Evolutionary conservation across 2,329 filamentous ascomycete species (phyloP), one percentile per base, ranked within the genome.

Genomic region (Cyphellophora attinorum): DNA sequence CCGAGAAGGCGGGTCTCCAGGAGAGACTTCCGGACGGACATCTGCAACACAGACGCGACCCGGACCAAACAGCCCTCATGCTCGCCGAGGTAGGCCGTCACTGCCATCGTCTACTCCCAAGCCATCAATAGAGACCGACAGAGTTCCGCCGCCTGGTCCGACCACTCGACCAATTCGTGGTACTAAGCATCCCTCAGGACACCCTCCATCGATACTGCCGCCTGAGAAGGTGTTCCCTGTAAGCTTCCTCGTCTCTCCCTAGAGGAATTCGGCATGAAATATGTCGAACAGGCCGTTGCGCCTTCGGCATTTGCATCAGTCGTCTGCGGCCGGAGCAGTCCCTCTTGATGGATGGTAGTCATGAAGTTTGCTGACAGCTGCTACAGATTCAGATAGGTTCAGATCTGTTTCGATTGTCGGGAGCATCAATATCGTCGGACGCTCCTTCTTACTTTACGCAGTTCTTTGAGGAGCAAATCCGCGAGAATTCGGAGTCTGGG

Each of bases 361-460:
- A n/a, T n/a, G n/a, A n/a, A n/a, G n/a, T n/a, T n/a, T n/a, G n/a
- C n/a, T n/a, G n/a, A n/a, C n/a, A n/a, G n/a, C n/a, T n/a, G n/a
- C n/a, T n/a, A n/a, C n/a, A n/a, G 0, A 79, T 82, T 37, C 79
- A 82, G 53, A 77, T 82, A 39, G 78, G 79, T 3, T 76, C 73
- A 3, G 71, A 79, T 49, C 54, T 81, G n/a, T 83, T 82, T 55
- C 66, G 74, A 39, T 58, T 82, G 30, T 81, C 77, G 6, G 79
- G 79, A 19, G 78, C 79, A 10, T 81, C 76, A 31, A 74, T 83
- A 39, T 76, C 75, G 36, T 81, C 76, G 44, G 79, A 83, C 73
- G 77, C 86, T 52, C 89, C 89, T 39, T 95, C 88, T 32, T 95
- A 95, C 59, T 95, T 96, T 62, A 93, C 89, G 13, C 81, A 85